Evolutionary conservation across 352 stramenopile species (phyloP).

Genomic region (Detonula confervacea): DNA sequence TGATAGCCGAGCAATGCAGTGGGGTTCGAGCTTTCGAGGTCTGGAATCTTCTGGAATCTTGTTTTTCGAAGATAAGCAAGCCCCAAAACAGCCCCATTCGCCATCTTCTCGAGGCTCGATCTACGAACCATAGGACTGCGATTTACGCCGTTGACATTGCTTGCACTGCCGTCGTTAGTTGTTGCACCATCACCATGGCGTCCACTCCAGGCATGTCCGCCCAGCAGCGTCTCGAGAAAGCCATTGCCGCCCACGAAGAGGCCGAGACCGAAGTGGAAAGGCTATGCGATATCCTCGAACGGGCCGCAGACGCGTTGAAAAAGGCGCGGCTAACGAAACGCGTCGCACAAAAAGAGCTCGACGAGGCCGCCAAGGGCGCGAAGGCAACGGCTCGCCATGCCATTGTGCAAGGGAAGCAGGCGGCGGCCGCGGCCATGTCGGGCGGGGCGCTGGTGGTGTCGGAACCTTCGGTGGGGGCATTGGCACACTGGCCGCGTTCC

Average conservation of each 20-base stretch:
- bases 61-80: too few relatives aligned
- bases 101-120: too few relatives aligned
- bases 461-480: not conserved
- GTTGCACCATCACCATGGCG: not conserved
- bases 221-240: constrained; percentile 15
- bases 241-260: constrained; percentile 28
- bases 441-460: not conserved
- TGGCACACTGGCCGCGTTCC: not conserved
- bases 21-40: too few relatives aligned
- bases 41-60: too few relatives aligned
- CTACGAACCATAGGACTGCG: too few relatives aligned
- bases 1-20: too few relatives aligned
- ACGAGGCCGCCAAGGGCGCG: constrained; percentile 31
- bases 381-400: not conserved
- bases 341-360: constrained; percentile 36
- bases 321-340: constrained; percentile 21
- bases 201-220: not conserved
- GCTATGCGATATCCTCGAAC: constrained; percentile 44
- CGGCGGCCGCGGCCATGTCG: not conserved
- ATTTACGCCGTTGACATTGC: too few relatives aligned
- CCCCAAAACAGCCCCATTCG: too few relatives aligned
- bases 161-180: too few relatives aligned
- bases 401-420: not conserved
- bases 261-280: constrained; percentile 44
- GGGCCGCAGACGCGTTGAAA: constrained; percentile 29